phyloP scores from a whole-genome alignment of 2,329 filamentous ascomycete genomes.

The Fusarium fracticaudum region DNA sequence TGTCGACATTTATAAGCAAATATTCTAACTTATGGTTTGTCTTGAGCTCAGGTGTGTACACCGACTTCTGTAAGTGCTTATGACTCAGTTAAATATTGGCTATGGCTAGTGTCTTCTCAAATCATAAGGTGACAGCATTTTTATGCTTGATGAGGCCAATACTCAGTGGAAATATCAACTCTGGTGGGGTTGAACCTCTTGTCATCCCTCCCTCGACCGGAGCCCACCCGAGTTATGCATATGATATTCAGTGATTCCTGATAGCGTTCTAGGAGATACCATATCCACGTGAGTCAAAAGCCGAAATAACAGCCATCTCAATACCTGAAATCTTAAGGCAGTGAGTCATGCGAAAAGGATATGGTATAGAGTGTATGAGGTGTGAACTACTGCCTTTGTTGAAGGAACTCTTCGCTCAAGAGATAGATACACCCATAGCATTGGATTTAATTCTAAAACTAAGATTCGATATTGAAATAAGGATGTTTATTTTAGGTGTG shows the following conservation, averaged over 20 bases:
- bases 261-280: too few species aligned
- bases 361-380: not conserved
- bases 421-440: accelerated
- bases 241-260: not conserved
- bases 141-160: too few species aligned
- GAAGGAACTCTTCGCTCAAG: not conserved
- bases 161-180: not conserved
- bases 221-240: not conserved
- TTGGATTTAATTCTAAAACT: accelerated
- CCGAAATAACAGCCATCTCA: accelerated
- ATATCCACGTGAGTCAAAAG: not conserved
- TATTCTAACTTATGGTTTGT: not conserved
- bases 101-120: not conserved
- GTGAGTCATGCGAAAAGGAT: accelerated
- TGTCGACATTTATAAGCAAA: not conserved
- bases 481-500: not conserved
- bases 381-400: accelerated
- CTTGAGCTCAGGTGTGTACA: not conserved
- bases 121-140: not conserved
- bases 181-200: not conserved
- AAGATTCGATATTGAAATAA: not conserved
- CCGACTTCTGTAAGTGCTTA: not conserved
- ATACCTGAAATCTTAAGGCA: accelerated
- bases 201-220: not conserved
- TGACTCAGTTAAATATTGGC: not conserved